Percentiles rank a stretch among this genome's conserved stretches.
Conservation (phyloP, 768 basidiomycete species). For the Russula sp. region DNA sequence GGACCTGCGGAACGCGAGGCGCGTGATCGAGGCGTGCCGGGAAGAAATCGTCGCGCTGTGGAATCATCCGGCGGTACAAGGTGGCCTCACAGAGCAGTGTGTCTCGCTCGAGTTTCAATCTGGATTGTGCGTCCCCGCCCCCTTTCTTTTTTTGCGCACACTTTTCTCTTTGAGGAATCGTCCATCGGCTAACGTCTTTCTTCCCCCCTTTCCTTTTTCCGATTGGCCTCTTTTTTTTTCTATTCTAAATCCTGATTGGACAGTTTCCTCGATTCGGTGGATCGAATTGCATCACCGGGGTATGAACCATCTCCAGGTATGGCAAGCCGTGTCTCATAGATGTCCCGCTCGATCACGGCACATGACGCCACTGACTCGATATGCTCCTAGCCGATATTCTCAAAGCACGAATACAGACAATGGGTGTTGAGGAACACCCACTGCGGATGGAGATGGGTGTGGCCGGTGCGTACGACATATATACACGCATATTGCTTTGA, state of each 20-base stretch:
- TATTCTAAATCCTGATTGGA: background rate
- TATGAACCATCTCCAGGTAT: constrained; percentile 51
- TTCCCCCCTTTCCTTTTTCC: too few species aligned
- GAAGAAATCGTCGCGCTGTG: constrained; percentile 52
- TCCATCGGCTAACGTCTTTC: background rate
- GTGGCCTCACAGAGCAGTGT: constrained; percentile 37
- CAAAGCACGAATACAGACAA: constrained; percentile 55
- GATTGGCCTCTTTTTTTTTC: background rate
- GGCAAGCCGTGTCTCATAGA: constrained; percentile 12
- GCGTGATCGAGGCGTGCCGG: constrained; percentile 48
- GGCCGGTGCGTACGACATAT: constrained; percentile 19
- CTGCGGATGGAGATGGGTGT: constrained; percentile 44
- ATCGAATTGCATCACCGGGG: constrained; percentile 43
- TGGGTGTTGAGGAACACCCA: constrained; percentile 59
- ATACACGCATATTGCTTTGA: background rate
- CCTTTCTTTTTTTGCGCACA: background rate
- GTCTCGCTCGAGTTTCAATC: constrained; percentile 51
- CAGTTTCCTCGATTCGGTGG: constrained; percentile 56
- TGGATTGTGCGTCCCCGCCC: constrained; percentile 46
- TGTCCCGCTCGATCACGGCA: background rate
- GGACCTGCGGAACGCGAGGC: constrained; percentile 38
- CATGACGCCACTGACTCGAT: background rate
- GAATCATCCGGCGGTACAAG: constrained; percentile 42
- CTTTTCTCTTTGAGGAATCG: background rate
- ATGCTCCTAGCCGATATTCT: constrained; percentile 50